These are phyloP conservation scores for Daphne laureola DNA, from an alignment of 441 rosid genomes.

Conservation along the genomic window DNA sequence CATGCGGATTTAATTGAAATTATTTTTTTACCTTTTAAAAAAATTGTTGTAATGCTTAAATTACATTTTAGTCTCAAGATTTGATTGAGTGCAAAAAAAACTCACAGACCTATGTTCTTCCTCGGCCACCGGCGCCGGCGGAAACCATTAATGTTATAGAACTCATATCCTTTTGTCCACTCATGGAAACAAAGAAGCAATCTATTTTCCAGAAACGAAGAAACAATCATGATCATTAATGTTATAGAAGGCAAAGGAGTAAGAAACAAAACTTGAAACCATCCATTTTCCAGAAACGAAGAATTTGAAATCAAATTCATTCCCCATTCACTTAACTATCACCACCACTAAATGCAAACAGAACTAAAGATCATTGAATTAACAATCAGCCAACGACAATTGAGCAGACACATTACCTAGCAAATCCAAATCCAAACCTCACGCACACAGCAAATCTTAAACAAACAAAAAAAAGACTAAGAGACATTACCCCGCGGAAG, in stretches of 20 bases:
- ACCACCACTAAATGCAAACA: conserved; percentile 4
- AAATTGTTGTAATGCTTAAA: no score
- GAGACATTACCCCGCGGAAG: conserved; percentile 19
- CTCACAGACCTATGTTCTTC: no score
- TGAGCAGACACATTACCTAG: conserved; percentile 16
- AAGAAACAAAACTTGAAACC: background rate
- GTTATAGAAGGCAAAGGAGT: background rate
- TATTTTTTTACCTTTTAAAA: no score
- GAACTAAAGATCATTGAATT: background rate
- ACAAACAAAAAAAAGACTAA: conserved; percentile 9
- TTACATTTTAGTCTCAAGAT: no score
- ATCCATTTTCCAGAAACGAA: conserved; percentile 1
- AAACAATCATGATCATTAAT: no score
- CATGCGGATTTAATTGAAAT: no score
- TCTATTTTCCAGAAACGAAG: no score
- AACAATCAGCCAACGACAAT: conserved; percentile 13
- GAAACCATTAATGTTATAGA: no score
- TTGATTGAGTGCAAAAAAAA: no score
- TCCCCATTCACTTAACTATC: conserved; percentile 2
- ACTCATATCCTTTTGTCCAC: no score
- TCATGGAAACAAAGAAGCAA: no score
- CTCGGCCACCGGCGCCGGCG: no score
- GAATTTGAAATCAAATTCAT: conserved; percentile 8
- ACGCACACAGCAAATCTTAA: background rate
- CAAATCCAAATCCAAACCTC: conserved; percentile 2